These are phyloP conservation scores for Cyberlindnera americana DNA, from an alignment of 805 yeast genomes.

Conservation along the genomic window DNA sequence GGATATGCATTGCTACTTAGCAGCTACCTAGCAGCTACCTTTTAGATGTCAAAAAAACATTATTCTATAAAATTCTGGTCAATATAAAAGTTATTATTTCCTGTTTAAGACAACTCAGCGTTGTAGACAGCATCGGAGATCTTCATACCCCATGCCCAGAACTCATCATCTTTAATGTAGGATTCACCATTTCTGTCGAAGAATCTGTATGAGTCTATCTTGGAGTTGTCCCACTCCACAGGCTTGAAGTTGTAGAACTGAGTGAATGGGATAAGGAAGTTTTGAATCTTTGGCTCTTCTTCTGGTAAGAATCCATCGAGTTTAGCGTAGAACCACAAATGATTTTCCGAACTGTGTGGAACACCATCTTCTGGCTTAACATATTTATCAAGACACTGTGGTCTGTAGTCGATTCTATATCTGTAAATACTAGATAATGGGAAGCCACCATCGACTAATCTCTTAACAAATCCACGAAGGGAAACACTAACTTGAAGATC, in stretches of 20 bases:
- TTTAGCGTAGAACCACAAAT: slow-evolving; percentile 16
- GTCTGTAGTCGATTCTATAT: slow-evolving; percentile 31
- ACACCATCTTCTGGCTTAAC: slow-evolving; percentile 17
- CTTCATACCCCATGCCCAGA: slow-evolving; percentile 37
- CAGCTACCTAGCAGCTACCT: too few relatives aligned
- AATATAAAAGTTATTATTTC: too few relatives aligned
- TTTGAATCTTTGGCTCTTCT: slow-evolving; percentile 27
- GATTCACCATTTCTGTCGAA: slow-evolving; percentile 29
- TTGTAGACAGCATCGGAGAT: slow-evolving; percentile 31
- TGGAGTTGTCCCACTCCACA: slow-evolving; percentile 17
- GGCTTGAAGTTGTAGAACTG: slow-evolving; percentile 29
- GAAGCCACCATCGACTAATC: slow-evolving; percentile 23
- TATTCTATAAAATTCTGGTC: too few relatives aligned
- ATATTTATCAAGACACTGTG: slow-evolving; percentile 24
- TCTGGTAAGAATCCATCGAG: slow-evolving; percentile 24
- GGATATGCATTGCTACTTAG: too few relatives aligned
- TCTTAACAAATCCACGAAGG: slow-evolving; percentile 32
- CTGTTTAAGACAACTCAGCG: slow-evolving; percentile 19
- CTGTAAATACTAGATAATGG: slow-evolving; percentile 28
- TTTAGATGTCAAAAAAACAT: too few relatives aligned
- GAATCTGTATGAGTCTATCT: slow-evolving; percentile 31
- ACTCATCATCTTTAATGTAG: slow-evolving; percentile 28
- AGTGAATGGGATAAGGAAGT: slow-evolving; percentile 32
- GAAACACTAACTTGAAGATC: slow-evolving; percentile 39
- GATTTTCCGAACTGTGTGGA: slow-evolving; percentile 14